Conservation (phyloP, 129 eudicot genomes). For the Artemisia annua region DNA sequence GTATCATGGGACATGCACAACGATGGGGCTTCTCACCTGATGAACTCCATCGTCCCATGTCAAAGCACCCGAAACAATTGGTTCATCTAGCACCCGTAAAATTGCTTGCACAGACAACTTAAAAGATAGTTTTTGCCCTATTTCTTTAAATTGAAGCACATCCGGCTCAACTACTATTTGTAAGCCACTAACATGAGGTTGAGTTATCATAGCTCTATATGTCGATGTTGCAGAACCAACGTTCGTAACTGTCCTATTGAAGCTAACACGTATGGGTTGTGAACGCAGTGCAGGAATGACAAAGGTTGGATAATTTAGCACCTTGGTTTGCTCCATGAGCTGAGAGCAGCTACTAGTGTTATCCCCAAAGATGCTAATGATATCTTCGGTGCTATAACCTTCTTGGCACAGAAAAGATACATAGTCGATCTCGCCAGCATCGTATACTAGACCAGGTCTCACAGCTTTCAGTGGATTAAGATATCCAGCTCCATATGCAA, state of each 20-base stretch:
- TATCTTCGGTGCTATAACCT: background rate
- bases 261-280: background rate
- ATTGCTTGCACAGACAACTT: slow-evolving; percentile 3
- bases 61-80: slow-evolving; percentile 25
- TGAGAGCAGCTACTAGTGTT: slow-evolving; percentile 24
- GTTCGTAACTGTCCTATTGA: slow-evolving; percentile 20
- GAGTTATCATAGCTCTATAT: slow-evolving; percentile 4
- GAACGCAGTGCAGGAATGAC: slow-evolving; percentile 7
- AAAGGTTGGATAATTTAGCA: slow-evolving; percentile 31
- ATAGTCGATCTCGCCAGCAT: slow-evolving; percentile 26
- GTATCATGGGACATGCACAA: slow-evolving; percentile 30
- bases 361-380: slow-evolving; percentile 15
- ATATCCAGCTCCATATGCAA: slow-evolving; percentile 35
- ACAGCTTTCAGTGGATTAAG: slow-evolving; percentile 22
- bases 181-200: background rate
- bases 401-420: slow-evolving; percentile 19
- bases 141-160: slow-evolving; percentile 9
- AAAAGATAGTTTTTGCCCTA: slow-evolving; percentile 26
- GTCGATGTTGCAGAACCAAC: slow-evolving; percentile 27
- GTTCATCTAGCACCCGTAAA: background rate
- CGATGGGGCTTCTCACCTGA: slow-evolving; percentile 36
- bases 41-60: slow-evolving; percentile 33
- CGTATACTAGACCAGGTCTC: slow-evolving; percentile 34
- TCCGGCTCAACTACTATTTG: slow-evolving; percentile 13
- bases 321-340: background rate